Evolutionary conservation across 371 early-diverging fungal genomes (phyloP).

Genomic region (Nematocida major): DNA sequence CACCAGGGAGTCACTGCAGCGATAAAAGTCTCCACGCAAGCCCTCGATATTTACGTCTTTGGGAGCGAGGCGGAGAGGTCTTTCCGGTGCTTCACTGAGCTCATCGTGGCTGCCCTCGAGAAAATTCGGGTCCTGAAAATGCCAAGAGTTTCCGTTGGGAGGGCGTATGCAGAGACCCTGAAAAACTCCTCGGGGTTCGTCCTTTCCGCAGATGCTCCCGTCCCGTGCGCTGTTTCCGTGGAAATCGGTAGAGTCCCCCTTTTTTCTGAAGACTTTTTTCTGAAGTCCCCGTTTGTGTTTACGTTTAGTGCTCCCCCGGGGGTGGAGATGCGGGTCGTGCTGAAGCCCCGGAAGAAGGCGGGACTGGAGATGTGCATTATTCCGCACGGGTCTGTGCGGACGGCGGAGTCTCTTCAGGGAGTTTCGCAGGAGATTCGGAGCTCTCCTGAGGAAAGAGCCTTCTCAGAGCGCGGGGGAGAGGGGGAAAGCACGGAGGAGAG

Average conservation of each 20-base stretch:
- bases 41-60: constrained; percentile 8
- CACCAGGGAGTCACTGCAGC: constrained; percentile 25
- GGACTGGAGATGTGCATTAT: neutral
- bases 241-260: neutral
- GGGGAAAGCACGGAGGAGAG: no score
- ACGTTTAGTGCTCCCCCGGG: neutral
- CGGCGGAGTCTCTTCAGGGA: no score
- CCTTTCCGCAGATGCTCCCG: neutral
- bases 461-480: no score
- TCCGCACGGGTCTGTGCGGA: no score
- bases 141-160: neutral
- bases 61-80: neutral
- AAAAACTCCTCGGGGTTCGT: constrained; percentile 14
- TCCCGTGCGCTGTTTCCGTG: neutral
- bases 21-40: neutral
- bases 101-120: neutral
- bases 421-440: no score
- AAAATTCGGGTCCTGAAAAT: neutral
- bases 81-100: neutral
- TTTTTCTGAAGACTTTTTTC: neutral
- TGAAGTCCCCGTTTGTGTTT: constrained; percentile 13
- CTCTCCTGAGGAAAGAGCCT: no score
- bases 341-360: constrained; percentile 8
- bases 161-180: neutral
- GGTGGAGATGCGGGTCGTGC: neutral